Evolutionary conservation across 257 asterid species (phyloP), one percentile per base, ranked within the genome.

Genomic region (Fraxinus americana): DNA sequence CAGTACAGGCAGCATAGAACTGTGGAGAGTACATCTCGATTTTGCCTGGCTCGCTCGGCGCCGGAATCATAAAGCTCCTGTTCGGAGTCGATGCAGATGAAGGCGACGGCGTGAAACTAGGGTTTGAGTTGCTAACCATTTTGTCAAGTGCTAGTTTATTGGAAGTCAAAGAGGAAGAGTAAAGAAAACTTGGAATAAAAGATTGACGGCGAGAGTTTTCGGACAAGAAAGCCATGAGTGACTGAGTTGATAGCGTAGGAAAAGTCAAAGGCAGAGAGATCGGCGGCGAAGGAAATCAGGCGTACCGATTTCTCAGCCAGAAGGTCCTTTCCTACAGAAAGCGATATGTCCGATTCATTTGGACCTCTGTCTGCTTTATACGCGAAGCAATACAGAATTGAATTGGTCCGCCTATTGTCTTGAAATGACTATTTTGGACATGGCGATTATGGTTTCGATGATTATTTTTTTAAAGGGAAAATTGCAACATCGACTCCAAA

Each of bases 11-110:
- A 27, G 94, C 96, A 75, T 94, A 94, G 81, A 36, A 94, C 76
- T 86, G 90, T 2, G 98, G 90, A 19, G 99, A 95, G 88, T 83
- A 89, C 89, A 95, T 57, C 89, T 90, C 94, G 85, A 95, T 82
- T 92, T 91, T 94, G 4, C 90, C 87, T 25, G 90, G 88, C 81
- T 95, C 99, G 39, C 72, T 75, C 1, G 99, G 98, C 35, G 99
- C 83, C 27, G 86, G 92, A 68, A 95, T 87, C 81, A 88, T 72
- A 77, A 94, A 90, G 70, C 78, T 72, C 65, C 57, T 75, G 41
- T 66, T 84, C 23, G 75, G 13, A 45, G 83, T 41, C 48, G 48
- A 41, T 41, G 48, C 21, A 1, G 85, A 29, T 3, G 85, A 34
- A 4, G 84, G 69, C 13, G 77, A 67, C 14, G 85, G 67, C 65